A percentile compares a stretch with the other conserved stretches of the same genome.
Evolutionary conservation across 208 protist genomes (phyloP).

Genomic region (Trypanosomatidae sp.): DNA sequence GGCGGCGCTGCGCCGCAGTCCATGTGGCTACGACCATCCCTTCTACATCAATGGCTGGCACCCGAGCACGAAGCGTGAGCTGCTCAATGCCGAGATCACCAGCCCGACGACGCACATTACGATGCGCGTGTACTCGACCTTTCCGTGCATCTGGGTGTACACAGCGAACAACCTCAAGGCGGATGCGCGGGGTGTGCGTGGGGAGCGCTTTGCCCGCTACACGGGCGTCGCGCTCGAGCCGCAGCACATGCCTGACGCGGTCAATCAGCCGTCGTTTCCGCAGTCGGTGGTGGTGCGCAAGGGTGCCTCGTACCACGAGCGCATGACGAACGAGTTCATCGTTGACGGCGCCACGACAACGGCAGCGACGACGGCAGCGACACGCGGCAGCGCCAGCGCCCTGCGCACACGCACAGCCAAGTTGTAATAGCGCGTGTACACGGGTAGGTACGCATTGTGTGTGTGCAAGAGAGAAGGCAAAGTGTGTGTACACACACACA

Average conservation of each 20-base stretch:
- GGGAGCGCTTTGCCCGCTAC: conserved; percentile 33
- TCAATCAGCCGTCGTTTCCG: conserved; percentile 22
- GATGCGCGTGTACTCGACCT: conserved; percentile 49
- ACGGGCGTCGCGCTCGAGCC: conserved; percentile 23
- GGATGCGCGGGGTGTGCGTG: conserved; percentile 15
- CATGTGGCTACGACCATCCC: conserved; percentile 48
- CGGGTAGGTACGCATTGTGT: too few relatives aligned
- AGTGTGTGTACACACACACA: too few relatives aligned
- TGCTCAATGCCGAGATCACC: conserved; percentile 25
- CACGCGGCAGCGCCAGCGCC: too few relatives aligned
- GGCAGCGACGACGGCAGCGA: too few relatives aligned
- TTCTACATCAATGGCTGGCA: conserved; percentile 21
- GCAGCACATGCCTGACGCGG: conserved; percentile 26
- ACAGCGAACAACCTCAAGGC: conserved; percentile 39
- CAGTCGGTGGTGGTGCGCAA: conserved; percentile 17
- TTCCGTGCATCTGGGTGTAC: conserved; percentile 52
- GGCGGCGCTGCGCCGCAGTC: conserved; percentile 16
- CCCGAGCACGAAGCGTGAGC: conserved; percentile 5
- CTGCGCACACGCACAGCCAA: too few relatives aligned
- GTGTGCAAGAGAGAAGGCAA: too few relatives aligned
- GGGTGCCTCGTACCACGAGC: conserved; percentile 23
- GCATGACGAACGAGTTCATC: conserved; percentile 35
- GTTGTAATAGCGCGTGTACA: too few relatives aligned
- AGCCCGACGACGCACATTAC: conserved; percentile 31
- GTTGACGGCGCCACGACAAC: conserved; percentile 7